Base-by-base conservation (phyloP, 202 grass and related monocot genomes). In the Musa balbisiana region DNA sequence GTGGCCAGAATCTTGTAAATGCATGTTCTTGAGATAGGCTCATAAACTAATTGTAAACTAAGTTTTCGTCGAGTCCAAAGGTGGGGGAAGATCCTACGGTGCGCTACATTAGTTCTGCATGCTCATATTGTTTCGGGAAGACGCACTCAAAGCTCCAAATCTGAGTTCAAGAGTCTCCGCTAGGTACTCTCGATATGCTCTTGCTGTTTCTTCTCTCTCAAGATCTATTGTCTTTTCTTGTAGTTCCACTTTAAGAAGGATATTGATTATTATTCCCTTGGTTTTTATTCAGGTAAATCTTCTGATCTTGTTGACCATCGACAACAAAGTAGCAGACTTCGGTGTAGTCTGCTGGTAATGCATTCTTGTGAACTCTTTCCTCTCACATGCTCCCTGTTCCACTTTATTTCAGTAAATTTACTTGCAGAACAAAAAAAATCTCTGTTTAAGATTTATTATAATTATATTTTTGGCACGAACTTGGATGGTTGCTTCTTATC, bases 21-120 rank as follows among this genome's bases (percentile, higher is more conserved):
- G 78, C 80, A 80, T 83, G 80, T 85, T 84, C 74, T 92, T 81
- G 79, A 88, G 72, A 76, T 89, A 85, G 87, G 84, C 82, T 12
- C 13, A 26, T 70, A 14, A 16, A n/a, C 16, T 70, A 51, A 20
- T 51, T 70, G 23, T 70, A 33, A 22, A 51, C 64, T 15, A 26
- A 70, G 17, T 49, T 19, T 6, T 8, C 9, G 4, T 49, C 11
- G 67, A 52, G 17, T 51, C 13, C 19, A 51, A 70, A 70, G 20
- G 43, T 16, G 20, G 9, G 19, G 43, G 67, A 21, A 70, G 67
- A 21, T 51, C 19, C 49, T 20, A 70, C 1, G 67, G 43, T 51
- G 19, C 19, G 1, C 67, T 70, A n/a, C 17, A n/a, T 70, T 65
- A 17, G n/a, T 51, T 70, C 43, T 52, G 67, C 19, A 51, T 51